phyloP scores from a whole-genome alignment of 2,329 filamentous ascomycete genomes.

The Cytospora chrysosperma region DNA sequence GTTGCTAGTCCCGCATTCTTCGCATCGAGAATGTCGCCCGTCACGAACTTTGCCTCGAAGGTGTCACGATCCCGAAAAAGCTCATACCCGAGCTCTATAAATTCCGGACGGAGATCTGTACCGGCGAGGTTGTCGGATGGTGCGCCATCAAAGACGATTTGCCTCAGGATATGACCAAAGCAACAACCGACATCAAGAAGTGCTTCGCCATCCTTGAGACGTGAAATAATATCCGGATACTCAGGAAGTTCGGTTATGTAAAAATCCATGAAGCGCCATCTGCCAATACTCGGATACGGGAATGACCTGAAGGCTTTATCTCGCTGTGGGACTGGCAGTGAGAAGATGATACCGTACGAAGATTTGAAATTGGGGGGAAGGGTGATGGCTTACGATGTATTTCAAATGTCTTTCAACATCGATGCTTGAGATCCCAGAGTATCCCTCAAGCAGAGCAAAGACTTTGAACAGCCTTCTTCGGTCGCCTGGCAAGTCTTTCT shows the following conservation, averaged over 20 bases:
- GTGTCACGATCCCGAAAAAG: constrained; percentile 34
- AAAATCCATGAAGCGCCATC: constrained; percentile 40
- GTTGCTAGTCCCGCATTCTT: constrained; percentile 23
- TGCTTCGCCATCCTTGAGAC: constrained; percentile 30
- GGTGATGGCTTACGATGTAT: constrained; percentile 21
- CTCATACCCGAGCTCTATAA: constrained; percentile 36
- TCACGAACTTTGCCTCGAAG: constrained; percentile 26
- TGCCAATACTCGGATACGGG: constrained; percentile 40
- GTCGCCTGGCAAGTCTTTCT: constrained; percentile 20
- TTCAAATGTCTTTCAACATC: constrained; percentile 28
- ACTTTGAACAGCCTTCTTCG: constrained; percentile 24
- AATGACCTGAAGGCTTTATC: constrained; percentile 38
- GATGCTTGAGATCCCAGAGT: constrained; percentile 27
- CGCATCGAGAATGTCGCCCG: constrained; percentile 31
- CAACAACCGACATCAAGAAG: constrained; percentile 45
- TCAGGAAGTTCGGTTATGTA: constrained; percentile 33
- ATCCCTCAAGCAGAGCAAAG: constrained; percentile 26
- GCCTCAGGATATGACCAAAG: constrained; percentile 45
- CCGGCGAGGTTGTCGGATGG: constrained; percentile 39
- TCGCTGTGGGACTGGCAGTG: constrained; percentile 27
- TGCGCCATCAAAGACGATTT: constrained; percentile 40
- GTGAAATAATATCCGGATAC: constrained; percentile 33
- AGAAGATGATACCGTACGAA: too few relatives aligned
- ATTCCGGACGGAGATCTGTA: constrained; percentile 36
- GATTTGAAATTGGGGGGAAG: too few relatives aligned